Evolutionary conservation across 2,329 filamentous ascomycete genomes (phyloP).

Genomic region (Colletotrichum ledebouriae): DNA sequence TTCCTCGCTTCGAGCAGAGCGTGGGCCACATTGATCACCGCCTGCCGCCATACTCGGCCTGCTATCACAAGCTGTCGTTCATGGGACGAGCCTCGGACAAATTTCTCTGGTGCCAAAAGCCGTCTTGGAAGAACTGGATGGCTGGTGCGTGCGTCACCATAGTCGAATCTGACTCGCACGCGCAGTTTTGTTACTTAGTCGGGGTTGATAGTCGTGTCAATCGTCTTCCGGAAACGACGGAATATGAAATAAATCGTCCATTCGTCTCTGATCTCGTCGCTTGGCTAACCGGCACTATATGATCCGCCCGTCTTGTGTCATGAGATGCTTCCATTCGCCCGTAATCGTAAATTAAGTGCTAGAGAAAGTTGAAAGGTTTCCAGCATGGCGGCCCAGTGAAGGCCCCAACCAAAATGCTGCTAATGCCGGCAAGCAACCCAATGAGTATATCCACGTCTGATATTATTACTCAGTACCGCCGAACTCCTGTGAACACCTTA

Average conservation of each 20-base stretch:
- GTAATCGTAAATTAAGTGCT: slow-evolving; percentile 25
- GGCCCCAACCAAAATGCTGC: slow-evolving; percentile 19
- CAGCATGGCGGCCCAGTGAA: slow-evolving; percentile 1
- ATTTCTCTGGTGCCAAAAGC: slow-evolving; percentile 13
- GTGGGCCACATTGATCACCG: slow-evolving; percentile 19
- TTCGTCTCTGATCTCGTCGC: slow-evolving; percentile 22
- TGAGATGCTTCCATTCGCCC: slow-evolving; percentile 29
- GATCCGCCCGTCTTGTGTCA: slow-evolving; percentile 27
- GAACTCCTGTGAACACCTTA: slow-evolving; percentile 38
- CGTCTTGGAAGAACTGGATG: background rate
- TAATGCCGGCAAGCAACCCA: slow-evolving; percentile 27
- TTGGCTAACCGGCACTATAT: slow-evolving; percentile 25
- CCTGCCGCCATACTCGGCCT: slow-evolving; percentile 29
- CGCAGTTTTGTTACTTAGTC: background rate
- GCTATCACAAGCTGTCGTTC: slow-evolving; percentile 38
- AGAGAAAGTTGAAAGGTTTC: slow-evolving; percentile 6
- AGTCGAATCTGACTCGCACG: slow-evolving; percentile 1
- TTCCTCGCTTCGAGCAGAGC: slow-evolving; percentile 8
- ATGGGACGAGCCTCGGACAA: slow-evolving; percentile 38
- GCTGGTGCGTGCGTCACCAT: background rate
- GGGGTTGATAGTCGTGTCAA: background rate
- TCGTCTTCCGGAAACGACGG: background rate
- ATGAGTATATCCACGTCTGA: slow-evolving; percentile 35
- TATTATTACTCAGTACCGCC: slow-evolving; percentile 14
- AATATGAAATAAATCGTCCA: slow-evolving; percentile 33